Conservation (phyloP, 352 stramenopile species). For the Globisporangium radiosum region DNA sequence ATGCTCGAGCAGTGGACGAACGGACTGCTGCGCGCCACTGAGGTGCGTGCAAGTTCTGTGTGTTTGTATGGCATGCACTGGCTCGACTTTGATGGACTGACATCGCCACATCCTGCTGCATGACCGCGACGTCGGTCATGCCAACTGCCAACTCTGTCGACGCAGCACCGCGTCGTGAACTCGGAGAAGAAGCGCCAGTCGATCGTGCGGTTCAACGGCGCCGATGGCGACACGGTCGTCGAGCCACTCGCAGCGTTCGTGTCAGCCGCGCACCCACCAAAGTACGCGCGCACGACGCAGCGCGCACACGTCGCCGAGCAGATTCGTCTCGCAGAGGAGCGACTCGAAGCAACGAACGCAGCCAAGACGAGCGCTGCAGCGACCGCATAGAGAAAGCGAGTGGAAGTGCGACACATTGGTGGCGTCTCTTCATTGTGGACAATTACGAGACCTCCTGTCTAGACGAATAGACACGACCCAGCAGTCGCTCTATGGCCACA, state of each 20-base stretch:
- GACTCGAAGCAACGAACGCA: conserved; percentile 55
- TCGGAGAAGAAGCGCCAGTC: conserved; percentile 69
- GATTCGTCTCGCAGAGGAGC: conserved; percentile 44
- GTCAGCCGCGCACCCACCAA: conserved; percentile 32
- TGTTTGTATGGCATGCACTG: background rate
- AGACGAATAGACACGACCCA: background rate
- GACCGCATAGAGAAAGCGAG: background rate
- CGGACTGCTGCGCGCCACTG: conserved; percentile 55
- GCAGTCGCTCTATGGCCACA: background rate
- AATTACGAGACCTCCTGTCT: too few relatives aligned
- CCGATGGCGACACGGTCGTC: conserved; percentile 63
- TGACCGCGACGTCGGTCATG: too few relatives aligned
- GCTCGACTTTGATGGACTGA: too few relatives aligned
- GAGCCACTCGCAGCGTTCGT: conserved; percentile 58
- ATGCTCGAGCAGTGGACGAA: conserved; percentile 83
- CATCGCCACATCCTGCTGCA: too few relatives aligned
- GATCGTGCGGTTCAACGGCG: conserved; percentile 79
- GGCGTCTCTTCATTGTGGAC: too few relatives aligned
- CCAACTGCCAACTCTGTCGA: background rate
- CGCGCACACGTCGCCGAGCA: conserved; percentile 52
- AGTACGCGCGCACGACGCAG: conserved; percentile 61
- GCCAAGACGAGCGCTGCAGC: conserved; percentile 11
- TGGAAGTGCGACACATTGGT: background rate
- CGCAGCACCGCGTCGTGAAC: conserved; percentile 73
- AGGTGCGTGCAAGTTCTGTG: conserved; percentile 25